Evolutionary conservation across 192 early-diverging fungal genomes (phyloP), one percentile per base, ranked within the genome.

Genomic region (Glomus cerebriforme): DNA sequence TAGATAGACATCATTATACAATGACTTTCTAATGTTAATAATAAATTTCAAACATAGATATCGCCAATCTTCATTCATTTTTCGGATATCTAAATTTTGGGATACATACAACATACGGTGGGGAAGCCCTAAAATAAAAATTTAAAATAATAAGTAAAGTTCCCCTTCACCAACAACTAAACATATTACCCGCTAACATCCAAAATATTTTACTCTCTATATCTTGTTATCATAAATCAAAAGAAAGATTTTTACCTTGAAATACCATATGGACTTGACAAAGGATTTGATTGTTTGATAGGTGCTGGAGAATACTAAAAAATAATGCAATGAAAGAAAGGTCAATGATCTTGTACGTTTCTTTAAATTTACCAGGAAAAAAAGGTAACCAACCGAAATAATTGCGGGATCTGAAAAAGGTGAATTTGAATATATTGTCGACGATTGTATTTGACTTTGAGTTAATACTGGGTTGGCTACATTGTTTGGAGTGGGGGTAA

Each of bases 391-490:
- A 84, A 90, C 88, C 82, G 90, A 87, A 49, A 90, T 81, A 64
- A 91, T 91, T 27, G 90, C 90, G 2, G 90, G 90, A 81, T 91
- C 90, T 17, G 82, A 70, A 81, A 80, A 81, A 29, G 73, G 78
- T 7, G 84, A 79, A 78, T 47, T 29, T 49, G 66, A 32, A 60
- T 71, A 59, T 17, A 63, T 62, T 31, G n/a, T 65, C 37, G 49
- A 45, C 9, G 75, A 71, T 35, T 75, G 26, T 79, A 60, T 8
- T 69, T 64, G 27, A 32, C 47, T 59, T 68, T 68, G 32, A 69
- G 77, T 26, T 58, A 59, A 19, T 66, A 39, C 7, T 59, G 35
- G 15, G 43, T 54, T n/a, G 19, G 65, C 3, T 24, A 58, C 8
- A 68, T 77, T 59, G 72, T 60, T 71, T 64, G 58, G 19, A n/a